These are phyloP conservation scores for Entomortierella parvispora DNA, from an alignment of 192 early-diverging fungal genomes.

Conservation along the genomic window DNA sequence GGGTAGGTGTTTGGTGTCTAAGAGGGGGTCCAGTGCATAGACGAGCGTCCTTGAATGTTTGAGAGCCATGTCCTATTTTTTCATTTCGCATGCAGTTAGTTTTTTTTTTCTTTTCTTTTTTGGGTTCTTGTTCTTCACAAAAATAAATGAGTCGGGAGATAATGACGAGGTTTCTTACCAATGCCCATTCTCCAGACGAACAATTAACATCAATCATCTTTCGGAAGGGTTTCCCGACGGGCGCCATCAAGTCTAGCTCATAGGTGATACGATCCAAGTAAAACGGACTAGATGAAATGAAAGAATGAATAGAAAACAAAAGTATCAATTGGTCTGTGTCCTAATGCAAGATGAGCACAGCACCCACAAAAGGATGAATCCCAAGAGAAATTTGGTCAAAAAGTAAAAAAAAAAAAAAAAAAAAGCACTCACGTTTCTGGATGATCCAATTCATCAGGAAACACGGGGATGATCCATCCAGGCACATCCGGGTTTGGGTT, in stretches of 20 bases:
- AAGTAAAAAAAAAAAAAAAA: not conserved
- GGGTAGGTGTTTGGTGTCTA: conserved; percentile 22
- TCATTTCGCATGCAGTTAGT: too few species aligned
- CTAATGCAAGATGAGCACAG: not conserved
- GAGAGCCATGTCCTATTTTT: conserved; percentile 25
- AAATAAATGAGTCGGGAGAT: too few species aligned
- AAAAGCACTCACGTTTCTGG: conserved; percentile 9
- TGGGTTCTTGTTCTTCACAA: too few species aligned
- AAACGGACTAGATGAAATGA: conserved; percentile 19
- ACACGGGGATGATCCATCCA: conserved; percentile 18
- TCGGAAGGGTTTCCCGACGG: conserved; percentile 35
- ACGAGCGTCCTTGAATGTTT: conserved; percentile 46
- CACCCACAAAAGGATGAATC: not conserved
- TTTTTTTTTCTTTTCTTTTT: too few species aligned
- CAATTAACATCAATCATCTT: conserved; percentile 46
- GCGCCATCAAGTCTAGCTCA: conserved; percentile 40
- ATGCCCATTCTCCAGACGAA: conserved; percentile 37
- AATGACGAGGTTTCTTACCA: too few species aligned
- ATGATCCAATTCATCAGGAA: conserved; percentile 21
- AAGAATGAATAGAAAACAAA: not conserved
- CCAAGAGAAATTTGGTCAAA: not conserved
- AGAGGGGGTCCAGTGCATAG: conserved; percentile 33
- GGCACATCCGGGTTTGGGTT: conserved; percentile 11
- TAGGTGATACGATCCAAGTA: conserved; percentile 43
- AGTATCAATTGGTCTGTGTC: not conserved